Conservation (phyloP, 176 grass and related monocot genomes). For the Areca catechu region DNA sequence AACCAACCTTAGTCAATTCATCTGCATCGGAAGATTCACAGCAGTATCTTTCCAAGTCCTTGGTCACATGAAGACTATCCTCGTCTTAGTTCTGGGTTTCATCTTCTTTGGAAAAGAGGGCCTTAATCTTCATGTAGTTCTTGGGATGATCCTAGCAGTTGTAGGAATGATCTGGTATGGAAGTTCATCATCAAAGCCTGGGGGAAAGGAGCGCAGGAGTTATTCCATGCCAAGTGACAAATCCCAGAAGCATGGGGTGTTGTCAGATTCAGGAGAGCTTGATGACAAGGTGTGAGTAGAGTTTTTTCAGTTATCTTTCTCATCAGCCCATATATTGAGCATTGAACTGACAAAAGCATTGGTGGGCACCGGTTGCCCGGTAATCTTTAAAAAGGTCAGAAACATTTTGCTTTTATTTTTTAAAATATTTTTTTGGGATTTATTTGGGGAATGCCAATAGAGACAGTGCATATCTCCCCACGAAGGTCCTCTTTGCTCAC, state of each 20-base stretch:
- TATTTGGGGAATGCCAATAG: no score
- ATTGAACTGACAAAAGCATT: no score
- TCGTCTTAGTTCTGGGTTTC: constrained; percentile 32
- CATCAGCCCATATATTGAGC: no score
- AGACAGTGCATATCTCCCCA: no score
- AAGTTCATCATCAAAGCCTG: constrained; percentile 23
- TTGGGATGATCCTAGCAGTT: constrained; percentile 25
- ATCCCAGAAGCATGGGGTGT: constrained; percentile 9
- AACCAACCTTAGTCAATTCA: constrained; percentile 48
- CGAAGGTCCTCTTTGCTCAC: no score
- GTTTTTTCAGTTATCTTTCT: no score
- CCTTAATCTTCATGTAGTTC: constrained; percentile 17
- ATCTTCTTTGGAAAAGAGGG: constrained; percentile 28
- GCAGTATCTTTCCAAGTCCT: constrained; percentile 34
- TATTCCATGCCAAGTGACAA: constrained; percentile 6
- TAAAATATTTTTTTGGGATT: no score
- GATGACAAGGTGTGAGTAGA: constrained; percentile 12
- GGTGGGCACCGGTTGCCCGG: no score
- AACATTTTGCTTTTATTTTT: no score
- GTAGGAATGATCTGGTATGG: constrained; percentile 30
- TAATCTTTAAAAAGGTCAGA: no score
- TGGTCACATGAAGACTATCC: constrained; percentile 30
- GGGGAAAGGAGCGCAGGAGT: constrained; percentile 20
- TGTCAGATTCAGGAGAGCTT: constrained; percentile 1
- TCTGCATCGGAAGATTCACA: constrained; percentile 33